phyloP scores from a whole-genome alignment of 78 protist species.

The Isochrysis galbana region DNA sequence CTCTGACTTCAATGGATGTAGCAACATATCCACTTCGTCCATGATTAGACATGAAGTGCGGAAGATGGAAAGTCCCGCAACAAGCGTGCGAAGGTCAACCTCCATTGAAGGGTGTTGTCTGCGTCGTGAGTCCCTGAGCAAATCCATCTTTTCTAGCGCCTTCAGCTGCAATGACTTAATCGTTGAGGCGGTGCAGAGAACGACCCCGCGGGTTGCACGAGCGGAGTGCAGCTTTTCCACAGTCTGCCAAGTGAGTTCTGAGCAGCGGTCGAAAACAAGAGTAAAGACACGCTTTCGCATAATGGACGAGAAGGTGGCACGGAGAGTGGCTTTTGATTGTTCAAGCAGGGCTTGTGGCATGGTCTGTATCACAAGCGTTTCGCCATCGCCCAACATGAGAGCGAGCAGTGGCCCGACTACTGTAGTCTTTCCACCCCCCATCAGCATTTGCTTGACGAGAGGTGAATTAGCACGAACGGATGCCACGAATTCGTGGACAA shows the following conservation, averaged over 20 bases:
- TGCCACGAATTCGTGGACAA: neutral
- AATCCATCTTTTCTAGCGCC: conserved; percentile 40
- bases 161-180: conserved; percentile 53
- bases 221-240: conserved; percentile 37
- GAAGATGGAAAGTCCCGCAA: neutral
- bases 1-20: conserved; percentile 80
- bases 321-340: conserved; percentile 43
- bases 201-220: conserved; percentile 46
- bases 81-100: neutral
- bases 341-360: conserved; percentile 72
- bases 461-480: neutral
- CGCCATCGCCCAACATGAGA: conserved; percentile 55
- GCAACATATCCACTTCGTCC: conserved; percentile 76
- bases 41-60: conserved; percentile 35
- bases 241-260: neutral
- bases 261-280: conserved; percentile 53
- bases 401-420: conserved; percentile 63
- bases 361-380: conserved; percentile 36
- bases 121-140: conserved; percentile 23
- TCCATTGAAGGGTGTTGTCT: neutral
- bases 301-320: conserved; percentile 53
- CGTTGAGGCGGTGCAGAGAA: conserved; percentile 51
- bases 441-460: conserved; percentile 69
- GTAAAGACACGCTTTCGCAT: conserved; percentile 59
- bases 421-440: conserved; percentile 77